Percentiles rank a stretch among this genome's conserved stretches.
Conservation (phyloP, 139 green algal genomes). For the Mychonastes homosphaera region DNA sequence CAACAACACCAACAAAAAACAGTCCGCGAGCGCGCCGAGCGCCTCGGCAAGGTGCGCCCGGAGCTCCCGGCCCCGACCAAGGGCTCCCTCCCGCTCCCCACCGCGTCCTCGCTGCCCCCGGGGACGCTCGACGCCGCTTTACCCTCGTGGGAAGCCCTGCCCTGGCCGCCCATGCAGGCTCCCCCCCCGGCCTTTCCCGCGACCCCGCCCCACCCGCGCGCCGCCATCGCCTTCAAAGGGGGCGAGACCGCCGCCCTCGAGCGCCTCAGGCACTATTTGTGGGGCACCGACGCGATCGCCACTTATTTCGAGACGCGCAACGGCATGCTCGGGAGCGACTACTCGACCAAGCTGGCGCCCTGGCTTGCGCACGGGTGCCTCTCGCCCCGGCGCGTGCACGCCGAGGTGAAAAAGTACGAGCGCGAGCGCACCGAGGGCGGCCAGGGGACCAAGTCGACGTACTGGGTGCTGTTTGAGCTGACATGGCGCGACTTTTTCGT, state of each 20-base stretch:
- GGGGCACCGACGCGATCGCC: constrained; percentile 60
- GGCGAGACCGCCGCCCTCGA: constrained; percentile 77
- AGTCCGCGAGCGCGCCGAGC: neutral
- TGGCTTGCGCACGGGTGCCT: constrained; percentile 89
- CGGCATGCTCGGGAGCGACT: constrained; percentile 90
- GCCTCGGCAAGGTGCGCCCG: neutral
- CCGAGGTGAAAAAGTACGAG: constrained; percentile 78
- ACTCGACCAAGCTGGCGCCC: constrained; percentile 86
- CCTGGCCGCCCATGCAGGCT: neutral
- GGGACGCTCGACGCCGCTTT: neutral
- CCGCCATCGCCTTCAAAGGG: constrained; percentile 33
- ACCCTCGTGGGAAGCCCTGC: neutral
- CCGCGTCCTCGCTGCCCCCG: neutral
- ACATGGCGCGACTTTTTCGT: constrained; percentile 89
- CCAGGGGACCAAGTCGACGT: constrained; percentile 86
- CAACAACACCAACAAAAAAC: neutral
- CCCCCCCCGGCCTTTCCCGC: neutral
- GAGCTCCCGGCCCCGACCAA: neutral
- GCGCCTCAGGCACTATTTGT: constrained; percentile 92
- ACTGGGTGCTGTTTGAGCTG: constrained; percentile 91
- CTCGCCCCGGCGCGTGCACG: constrained; percentile 56
- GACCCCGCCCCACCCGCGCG: neutral
- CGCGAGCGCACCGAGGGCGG: constrained; percentile 36
- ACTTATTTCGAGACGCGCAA: constrained; percentile 78
- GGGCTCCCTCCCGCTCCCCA: neutral